Conservation (phyloP, 2,329 filamentous ascomycete species). For the Clarireedia paspali region DNA sequence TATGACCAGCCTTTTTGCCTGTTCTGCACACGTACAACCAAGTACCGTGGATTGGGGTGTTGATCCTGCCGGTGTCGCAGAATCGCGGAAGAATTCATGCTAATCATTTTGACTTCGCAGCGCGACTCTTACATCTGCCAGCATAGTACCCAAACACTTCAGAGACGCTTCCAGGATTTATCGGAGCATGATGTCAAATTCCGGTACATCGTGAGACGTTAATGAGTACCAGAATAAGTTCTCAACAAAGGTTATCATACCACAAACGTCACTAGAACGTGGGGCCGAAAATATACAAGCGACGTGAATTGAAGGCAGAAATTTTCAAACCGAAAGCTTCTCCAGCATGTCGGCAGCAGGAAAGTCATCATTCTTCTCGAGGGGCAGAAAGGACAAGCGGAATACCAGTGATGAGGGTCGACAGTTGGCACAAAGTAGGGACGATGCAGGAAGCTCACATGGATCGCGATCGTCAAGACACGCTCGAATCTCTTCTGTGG, state of each 20-base stretch:
- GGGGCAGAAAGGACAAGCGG: constrained; percentile 70
- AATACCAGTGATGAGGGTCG: constrained; percentile 51
- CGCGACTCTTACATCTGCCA: constrained; percentile 1
- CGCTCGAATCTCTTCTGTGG: constrained; percentile 62
- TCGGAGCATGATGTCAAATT: constrained; percentile 23
- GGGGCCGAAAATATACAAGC: constrained; percentile 13
- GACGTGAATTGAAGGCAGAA: constrained; percentile 15
- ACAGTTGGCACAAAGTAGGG: constrained; percentile 44
- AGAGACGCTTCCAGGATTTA: not conserved
- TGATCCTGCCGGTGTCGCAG: constrained; percentile 1
- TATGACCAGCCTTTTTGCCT: not conserved
- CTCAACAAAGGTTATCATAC: constrained; percentile 18
- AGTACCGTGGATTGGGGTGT: not conserved
- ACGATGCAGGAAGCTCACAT: constrained; percentile 52
- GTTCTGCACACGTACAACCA: not conserved
- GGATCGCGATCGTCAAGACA: constrained; percentile 69
- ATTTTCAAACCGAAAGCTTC: not conserved
- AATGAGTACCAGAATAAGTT: constrained; percentile 19
- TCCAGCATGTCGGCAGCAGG: constrained; percentile 2
- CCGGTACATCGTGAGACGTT: constrained; percentile 20
- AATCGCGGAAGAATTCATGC: constrained; percentile 11
- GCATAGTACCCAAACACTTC: not conserved
- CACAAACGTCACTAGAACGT: constrained; percentile 9
- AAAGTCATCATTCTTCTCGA: constrained; percentile 70
- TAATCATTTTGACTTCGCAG: constrained; percentile 18